Percentiles rank a stretch among this genome's conserved stretches.
Evolutionary conservation across 2,329 filamentous ascomycete genomes (phyloP).

Genomic region (Fusarium floridanum): DNA sequence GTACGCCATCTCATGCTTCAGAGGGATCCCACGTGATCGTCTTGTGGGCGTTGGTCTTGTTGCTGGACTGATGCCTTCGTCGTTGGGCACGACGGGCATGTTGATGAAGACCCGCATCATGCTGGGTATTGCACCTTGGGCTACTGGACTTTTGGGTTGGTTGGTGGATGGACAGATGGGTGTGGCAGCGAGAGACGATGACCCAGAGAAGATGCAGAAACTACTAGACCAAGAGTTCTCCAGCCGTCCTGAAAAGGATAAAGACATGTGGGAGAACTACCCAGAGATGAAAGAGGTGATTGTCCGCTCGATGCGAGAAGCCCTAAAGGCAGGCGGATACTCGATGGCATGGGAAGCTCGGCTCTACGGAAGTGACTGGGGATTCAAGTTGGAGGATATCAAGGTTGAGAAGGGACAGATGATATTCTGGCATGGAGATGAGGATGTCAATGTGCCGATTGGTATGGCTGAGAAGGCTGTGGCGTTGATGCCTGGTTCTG

Average conservation of each 20-base stretch:
- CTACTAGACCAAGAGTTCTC: slow-evolving; percentile 27
- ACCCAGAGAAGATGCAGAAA: slow-evolving; percentile 19
- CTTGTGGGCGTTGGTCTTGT: slow-evolving; percentile 13
- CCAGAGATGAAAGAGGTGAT: slow-evolving; percentile 5
- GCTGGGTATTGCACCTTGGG: slow-evolving; percentile 18
- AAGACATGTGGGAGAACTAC: slow-evolving; percentile 1
- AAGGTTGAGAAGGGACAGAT: slow-evolving; percentile 23
- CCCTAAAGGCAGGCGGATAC: slow-evolving; percentile 26
- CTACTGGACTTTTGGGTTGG: slow-evolving; percentile 18
- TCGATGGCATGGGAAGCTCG: slow-evolving; percentile 23
- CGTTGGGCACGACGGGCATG: slow-evolving; percentile 27
- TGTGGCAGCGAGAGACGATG: slow-evolving; percentile 2
- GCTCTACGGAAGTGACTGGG: slow-evolving; percentile 27
- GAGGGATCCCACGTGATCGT: slow-evolving; percentile 3
- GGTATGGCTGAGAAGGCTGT: slow-evolving; percentile 17
- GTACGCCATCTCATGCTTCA: slow-evolving; percentile 28
- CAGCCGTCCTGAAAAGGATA: slow-evolving; percentile 3
- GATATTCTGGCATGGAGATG: slow-evolving; percentile 30
- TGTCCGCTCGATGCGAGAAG: slow-evolving; percentile 2
- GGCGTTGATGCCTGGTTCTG: slow-evolving; percentile 12
- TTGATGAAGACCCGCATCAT: slow-evolving; percentile 16
- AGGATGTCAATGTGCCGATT: slow-evolving; percentile 25
- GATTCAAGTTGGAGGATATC: slow-evolving; percentile 25
- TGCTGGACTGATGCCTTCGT: slow-evolving; percentile 28
- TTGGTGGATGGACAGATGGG: slow-evolving; percentile 13